Evolutionary conservation across 257 asterid genomes (phyloP).

Genomic region (Apocynum venetum): DNA sequence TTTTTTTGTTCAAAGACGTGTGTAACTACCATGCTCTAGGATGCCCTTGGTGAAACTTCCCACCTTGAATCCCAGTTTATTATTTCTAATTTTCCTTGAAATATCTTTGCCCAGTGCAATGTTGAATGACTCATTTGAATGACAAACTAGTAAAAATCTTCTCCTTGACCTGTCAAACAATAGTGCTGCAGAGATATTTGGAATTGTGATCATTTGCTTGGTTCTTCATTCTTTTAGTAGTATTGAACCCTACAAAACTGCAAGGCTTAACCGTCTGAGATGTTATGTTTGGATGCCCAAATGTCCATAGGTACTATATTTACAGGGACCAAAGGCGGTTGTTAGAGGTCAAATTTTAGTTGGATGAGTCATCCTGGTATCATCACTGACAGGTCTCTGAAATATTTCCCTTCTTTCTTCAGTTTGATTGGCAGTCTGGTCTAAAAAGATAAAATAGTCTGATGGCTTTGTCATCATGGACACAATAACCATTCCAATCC

Average conservation of each 20-base stretch:
- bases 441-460: neutral
- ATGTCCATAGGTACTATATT: neutral
- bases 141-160: neutral
- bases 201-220: neutral
- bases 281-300: neutral
- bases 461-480: neutral
- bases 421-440: neutral
- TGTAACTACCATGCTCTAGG: slow-evolving; percentile 1
- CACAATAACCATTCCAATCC: neutral
- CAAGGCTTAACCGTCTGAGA: neutral
- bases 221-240: slow-evolving; percentile 3
- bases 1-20: neutral
- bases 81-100: slow-evolving; percentile 8
- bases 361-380: neutral
- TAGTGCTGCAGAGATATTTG: slow-evolving; percentile 6
- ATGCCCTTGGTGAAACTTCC: slow-evolving; percentile 8
- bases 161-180: slow-evolving; percentile 1
- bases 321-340: neutral
- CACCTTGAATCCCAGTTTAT: slow-evolving; percentile 9
- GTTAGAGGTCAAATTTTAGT: neutral
- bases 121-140: slow-evolving; percentile 5
- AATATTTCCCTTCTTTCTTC: neutral
- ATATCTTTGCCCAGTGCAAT: neutral
- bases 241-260: neutral
- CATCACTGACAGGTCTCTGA: neutral